phyloP scores from a whole-genome alignment of 1,284 basidiomycete genomes.

The Cryptococcus maquisensis region DNA sequence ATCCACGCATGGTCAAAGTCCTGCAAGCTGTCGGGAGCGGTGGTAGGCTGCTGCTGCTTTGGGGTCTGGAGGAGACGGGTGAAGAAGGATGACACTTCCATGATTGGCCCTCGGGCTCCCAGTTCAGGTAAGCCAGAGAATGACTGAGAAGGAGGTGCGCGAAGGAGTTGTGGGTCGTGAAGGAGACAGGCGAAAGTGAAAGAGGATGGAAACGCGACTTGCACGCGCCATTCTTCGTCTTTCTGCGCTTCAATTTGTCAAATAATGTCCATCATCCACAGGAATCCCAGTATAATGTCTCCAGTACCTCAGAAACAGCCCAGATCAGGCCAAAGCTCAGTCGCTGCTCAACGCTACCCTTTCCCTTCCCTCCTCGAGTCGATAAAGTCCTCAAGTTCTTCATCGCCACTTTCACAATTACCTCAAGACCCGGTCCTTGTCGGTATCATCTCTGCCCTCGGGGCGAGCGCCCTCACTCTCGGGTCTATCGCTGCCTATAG shows the following conservation, averaged over 20 bases:
- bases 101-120: slow-evolving; percentile 9
- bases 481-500: slow-evolving; percentile 51
- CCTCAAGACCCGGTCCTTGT: slow-evolving; percentile 31
- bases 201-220: not conserved
- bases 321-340: not conserved
- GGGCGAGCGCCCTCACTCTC: slow-evolving; percentile 48
- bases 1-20: slow-evolving; percentile 42
- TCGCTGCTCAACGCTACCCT: not conserved
- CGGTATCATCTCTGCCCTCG: slow-evolving; percentile 33
- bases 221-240: not conserved
- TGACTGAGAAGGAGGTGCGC: not conserved
- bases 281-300: too few relatives aligned
- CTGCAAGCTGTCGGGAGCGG: slow-evolving; percentile 27
- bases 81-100: slow-evolving; percentile 45
- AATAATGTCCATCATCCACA: not conserved
- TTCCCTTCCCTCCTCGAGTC: slow-evolving; percentile 10
- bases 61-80: slow-evolving; percentile 38
- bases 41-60: slow-evolving; percentile 14
- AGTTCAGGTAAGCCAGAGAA: not conserved
- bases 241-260: not conserved
- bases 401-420: slow-evolving; percentile 1
- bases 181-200: not conserved
- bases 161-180: not conserved
- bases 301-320: too few relatives aligned
- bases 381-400: slow-evolving; percentile 15